A percentile compares a stretch with the other conserved stretches of the same genome.
Conservation (phyloP, 129 eudicot species). For the Erigeron canadensis region DNA sequence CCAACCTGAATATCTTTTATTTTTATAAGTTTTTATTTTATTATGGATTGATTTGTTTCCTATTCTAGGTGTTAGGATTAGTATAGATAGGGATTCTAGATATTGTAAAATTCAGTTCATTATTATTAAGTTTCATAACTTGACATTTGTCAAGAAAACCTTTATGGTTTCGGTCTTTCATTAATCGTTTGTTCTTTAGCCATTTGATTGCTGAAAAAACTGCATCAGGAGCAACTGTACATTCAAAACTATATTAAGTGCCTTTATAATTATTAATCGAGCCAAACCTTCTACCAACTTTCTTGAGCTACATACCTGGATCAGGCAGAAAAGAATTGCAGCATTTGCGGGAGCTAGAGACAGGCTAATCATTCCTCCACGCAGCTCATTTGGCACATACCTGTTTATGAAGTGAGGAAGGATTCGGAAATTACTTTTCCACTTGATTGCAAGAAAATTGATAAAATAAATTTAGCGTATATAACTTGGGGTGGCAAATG, state of each 20-base stretch:
- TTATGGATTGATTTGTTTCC: too few relatives aligned
- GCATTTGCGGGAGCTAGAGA: slow-evolving; percentile 83
- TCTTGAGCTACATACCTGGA: slow-evolving; percentile 45
- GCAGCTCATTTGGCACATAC: slow-evolving; percentile 90
- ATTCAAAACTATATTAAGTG: not conserved
- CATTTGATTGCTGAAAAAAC: too few relatives aligned
- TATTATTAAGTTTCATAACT: too few relatives aligned
- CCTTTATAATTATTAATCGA: not conserved
- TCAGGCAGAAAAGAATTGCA: slow-evolving; percentile 48
- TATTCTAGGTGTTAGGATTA: too few relatives aligned
- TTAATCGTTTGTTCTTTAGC: too few relatives aligned
- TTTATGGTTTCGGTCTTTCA: too few relatives aligned
- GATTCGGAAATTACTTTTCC: slow-evolving; percentile 17
- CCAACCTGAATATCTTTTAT: too few relatives aligned
- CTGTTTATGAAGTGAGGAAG: slow-evolving; percentile 36
- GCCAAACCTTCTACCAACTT: not conserved
- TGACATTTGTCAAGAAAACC: too few relatives aligned
- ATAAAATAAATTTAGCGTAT: not conserved
- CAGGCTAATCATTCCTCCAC: slow-evolving; percentile 90
- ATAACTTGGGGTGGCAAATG: not conserved
- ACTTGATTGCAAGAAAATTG: not conserved
- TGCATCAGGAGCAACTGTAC: not conserved
- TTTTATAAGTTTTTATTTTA: too few relatives aligned
- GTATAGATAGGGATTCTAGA: too few relatives aligned
- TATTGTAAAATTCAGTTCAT: too few relatives aligned